Evolutionary conservation across 177 flowering plant species (phyloP).

Genomic region (Vitis hybrid): DNA sequence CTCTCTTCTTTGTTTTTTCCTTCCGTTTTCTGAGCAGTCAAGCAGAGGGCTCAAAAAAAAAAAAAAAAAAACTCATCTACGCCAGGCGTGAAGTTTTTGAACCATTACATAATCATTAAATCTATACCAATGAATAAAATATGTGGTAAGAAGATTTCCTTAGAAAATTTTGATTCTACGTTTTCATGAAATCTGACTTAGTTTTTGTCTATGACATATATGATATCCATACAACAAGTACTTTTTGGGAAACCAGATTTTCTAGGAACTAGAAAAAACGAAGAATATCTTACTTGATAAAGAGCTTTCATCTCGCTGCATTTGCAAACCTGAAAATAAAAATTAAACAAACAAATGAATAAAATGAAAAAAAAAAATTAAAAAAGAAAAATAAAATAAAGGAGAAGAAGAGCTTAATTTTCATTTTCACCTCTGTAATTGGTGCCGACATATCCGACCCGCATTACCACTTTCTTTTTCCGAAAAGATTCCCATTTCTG

Average conservation of each 20-base stretch:
- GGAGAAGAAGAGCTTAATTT: background rate
- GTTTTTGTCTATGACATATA: background rate
- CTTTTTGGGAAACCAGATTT: background rate
- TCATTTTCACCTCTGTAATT: conserved; percentile 57
- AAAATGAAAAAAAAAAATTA: background rate
- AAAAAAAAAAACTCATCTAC: too few relatives aligned
- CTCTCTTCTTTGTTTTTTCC: background rate
- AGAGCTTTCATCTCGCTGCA: conserved; percentile 55
- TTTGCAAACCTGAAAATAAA: conserved; percentile 60
- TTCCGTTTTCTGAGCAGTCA: background rate
- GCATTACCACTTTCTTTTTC: conserved; percentile 86
- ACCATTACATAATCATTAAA: background rate
- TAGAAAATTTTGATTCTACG: too few relatives aligned
- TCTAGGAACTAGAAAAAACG: background rate
- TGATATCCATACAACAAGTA: background rate
- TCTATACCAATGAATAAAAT: too few relatives aligned
- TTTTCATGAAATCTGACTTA: background rate
- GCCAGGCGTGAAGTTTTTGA: background rate
- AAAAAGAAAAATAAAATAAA: background rate
- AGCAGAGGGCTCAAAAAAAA: too few relatives aligned
- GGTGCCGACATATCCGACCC: conserved; percentile 84
- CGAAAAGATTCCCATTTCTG: conserved; percentile 67
- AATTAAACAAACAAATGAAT: background rate
- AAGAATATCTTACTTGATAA: conserved; percentile 52
- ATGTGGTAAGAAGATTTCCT: too few relatives aligned